Evolutionary conservation across 164 flowering plant genomes (phyloP).

Genomic region (Houttuynia cordata): DNA sequence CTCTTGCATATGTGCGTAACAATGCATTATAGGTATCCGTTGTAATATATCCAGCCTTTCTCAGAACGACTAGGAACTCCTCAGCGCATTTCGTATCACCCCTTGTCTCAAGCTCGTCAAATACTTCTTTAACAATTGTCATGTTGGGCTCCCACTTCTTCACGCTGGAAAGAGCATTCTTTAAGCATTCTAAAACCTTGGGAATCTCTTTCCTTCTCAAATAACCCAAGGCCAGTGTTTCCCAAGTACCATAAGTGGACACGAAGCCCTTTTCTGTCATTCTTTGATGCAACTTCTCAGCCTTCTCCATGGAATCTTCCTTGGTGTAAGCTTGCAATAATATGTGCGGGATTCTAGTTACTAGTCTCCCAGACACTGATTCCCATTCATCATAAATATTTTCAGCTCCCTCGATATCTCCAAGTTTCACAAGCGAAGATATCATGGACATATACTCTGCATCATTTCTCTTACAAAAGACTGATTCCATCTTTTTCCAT

Average conservation of each 20-base stretch:
- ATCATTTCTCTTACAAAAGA: slow-evolving; percentile 62
- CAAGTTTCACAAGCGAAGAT: slow-evolving; percentile 60
- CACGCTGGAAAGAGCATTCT: slow-evolving; percentile 54
- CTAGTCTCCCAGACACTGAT: slow-evolving; percentile 44
- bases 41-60: slow-evolving; percentile 49
- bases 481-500: slow-evolving; percentile 58
- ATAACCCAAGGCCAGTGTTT: slow-evolving; percentile 73
- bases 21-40: slow-evolving; percentile 63
- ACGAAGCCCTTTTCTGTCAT: slow-evolving; percentile 38
- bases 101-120: slow-evolving; percentile 31
- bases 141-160: slow-evolving; percentile 54
- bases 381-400: slow-evolving; percentile 65
- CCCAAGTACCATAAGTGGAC: slow-evolving; percentile 67
- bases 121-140: slow-evolving; percentile 31
- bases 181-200: slow-evolving; percentile 42
- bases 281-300: slow-evolving; percentile 36
- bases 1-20: slow-evolving; percentile 57
- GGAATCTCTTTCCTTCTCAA: slow-evolving; percentile 33
- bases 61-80: slow-evolving; percentile 37
- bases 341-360: slow-evolving; percentile 50
- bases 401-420: slow-evolving; percentile 56
- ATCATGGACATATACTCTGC: slow-evolving; percentile 70
- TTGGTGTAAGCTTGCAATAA: slow-evolving; percentile 65
- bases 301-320: slow-evolving; percentile 40
- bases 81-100: slow-evolving; percentile 59